phyloP scores from a whole-genome alignment of 306 rosid genomes.

The Carpinus viminea region DNA sequence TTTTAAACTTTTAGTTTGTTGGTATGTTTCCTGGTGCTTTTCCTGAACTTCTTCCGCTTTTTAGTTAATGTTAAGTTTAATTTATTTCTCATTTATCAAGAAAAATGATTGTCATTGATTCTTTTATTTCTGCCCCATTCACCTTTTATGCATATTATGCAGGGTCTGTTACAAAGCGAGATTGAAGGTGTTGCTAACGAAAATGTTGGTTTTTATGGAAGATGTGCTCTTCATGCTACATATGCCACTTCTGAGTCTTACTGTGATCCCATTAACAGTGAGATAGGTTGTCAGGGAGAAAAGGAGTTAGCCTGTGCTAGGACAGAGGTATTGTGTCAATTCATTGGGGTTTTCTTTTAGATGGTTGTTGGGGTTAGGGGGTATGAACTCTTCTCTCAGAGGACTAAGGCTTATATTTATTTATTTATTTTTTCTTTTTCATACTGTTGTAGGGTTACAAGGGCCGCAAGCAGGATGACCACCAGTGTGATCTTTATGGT shows the following conservation, averaged over 20 bases:
- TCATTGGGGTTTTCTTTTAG: not conserved
- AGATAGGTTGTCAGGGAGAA: constrained; percentile 33
- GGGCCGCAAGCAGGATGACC: constrained; percentile 61
- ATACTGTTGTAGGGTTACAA: constrained; percentile 53
- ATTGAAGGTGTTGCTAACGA: constrained; percentile 56
- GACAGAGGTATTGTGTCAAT: constrained; percentile 46
- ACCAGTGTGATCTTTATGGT: constrained; percentile 27
- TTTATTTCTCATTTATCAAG: not conserved
- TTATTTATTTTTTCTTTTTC: constrained; percentile 12
- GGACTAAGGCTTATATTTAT: not conserved
- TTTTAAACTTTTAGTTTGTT: not conserved
- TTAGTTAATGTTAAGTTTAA: not conserved
- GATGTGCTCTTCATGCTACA: constrained; percentile 56
- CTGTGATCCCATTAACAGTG: constrained; percentile 25
- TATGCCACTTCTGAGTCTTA: constrained; percentile 32
- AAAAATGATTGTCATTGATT: not conserved
- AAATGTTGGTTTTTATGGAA: constrained; percentile 66
- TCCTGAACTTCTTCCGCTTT: not conserved
- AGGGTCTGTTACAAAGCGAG: constrained; percentile 72
- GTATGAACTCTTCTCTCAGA: not conserved
- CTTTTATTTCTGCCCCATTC: not conserved
- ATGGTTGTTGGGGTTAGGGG: not conserved
- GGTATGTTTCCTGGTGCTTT: not conserved
- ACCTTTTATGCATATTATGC: constrained; percentile 15
- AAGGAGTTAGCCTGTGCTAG: constrained; percentile 55